phyloP scores from a whole-genome alignment of 2,329 filamentous ascomycete genomes.

The Graphilbum sp. region DNA sequence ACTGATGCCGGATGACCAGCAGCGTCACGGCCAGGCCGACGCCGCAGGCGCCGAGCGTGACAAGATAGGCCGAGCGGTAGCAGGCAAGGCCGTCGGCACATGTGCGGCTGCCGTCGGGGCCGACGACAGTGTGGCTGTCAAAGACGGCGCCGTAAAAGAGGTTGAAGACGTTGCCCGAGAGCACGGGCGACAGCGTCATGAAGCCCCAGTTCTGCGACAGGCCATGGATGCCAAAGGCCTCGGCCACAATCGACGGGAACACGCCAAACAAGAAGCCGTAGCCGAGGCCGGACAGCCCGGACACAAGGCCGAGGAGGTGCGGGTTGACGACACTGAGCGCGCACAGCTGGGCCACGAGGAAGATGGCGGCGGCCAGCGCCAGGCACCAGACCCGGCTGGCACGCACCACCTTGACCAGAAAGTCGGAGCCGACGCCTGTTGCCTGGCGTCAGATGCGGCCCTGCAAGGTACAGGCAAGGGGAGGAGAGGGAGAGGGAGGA shows the following conservation, averaged over 20 bases:
- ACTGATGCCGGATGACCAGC: constrained; percentile 50
- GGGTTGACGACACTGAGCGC: constrained; percentile 66
- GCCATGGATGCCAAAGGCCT: constrained; percentile 79
- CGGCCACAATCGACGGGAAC: constrained; percentile 75
- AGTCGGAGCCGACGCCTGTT: constrained; percentile 71
- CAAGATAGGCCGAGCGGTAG: constrained; percentile 65
- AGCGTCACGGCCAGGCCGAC: constrained; percentile 53
- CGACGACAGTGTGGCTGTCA: constrained; percentile 59
- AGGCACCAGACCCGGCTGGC: constrained; percentile 87
- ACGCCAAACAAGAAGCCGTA: constrained; percentile 94
- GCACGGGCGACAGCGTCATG: constrained; percentile 77
- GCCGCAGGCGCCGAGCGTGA: constrained; percentile 58
- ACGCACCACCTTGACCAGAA: constrained; percentile 65
- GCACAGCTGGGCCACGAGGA: constrained; percentile 61
- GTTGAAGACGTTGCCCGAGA: constrained; percentile 87
- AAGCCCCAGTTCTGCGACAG: constrained; percentile 92
- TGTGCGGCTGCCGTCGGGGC: constrained; percentile 50
- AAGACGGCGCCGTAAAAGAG: constrained; percentile 75
- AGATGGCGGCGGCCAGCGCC: constrained; percentile 59
- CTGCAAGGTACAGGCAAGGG: no score
- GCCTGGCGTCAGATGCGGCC: no score
- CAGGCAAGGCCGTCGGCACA: constrained; percentile 68
- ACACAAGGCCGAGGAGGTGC: constrained; percentile 59
- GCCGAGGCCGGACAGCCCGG: constrained; percentile 66
- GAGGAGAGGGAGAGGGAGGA: not conserved